A percentile compares a stretch with the other conserved stretches of the same genome.
Conservation (phyloP, 495 filamentous ascomycete genomes). For the Penicillium argentinense region DNA sequence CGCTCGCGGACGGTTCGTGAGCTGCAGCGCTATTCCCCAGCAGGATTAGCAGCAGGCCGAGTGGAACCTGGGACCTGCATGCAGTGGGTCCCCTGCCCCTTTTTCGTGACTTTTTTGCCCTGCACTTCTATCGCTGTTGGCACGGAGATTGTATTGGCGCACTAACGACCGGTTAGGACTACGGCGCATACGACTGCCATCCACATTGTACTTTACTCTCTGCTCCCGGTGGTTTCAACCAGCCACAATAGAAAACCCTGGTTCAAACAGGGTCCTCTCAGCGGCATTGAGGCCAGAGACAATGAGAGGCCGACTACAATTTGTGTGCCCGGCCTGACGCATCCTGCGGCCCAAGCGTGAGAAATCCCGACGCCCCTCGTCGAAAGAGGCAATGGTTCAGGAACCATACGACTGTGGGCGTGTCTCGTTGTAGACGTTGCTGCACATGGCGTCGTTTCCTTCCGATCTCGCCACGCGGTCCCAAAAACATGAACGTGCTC, state of each 20-base stretch:
- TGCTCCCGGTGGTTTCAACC: neutral
- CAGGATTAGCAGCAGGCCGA: conserved; percentile 2
- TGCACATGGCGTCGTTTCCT: conserved; percentile 1
- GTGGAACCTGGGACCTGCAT: conserved; percentile 2
- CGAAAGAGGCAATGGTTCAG: conserved; percentile 6
- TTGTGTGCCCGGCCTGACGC: neutral
- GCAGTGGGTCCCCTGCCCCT: conserved; percentile 11
- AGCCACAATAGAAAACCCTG: neutral
- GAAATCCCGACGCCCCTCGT: conserved; percentile 5
- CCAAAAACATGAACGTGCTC: conserved; percentile 7
- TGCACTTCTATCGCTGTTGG: neutral
- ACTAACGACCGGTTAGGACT: conserved; percentile 1
- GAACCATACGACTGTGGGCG: too few relatives aligned
- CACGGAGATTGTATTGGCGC: conserved; percentile 10
- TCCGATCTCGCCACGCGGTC: conserved; percentile 8
- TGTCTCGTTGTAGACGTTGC: neutral
- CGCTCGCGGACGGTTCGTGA: conserved; percentile 5
- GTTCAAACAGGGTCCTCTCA: neutral
- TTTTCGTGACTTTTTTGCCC: conserved; percentile 8
- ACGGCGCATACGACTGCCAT: conserved; percentile 1
- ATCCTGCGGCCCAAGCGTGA: conserved; percentile 14
- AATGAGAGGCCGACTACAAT: too few relatives aligned
- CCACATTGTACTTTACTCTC: conserved; percentile 1
- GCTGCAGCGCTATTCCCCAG: conserved; percentile 12
- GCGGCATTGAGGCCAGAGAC: too few relatives aligned